Conservation (phyloP, 805 yeast species). For the Kluyveromyces dobzhanskii region DNA sequence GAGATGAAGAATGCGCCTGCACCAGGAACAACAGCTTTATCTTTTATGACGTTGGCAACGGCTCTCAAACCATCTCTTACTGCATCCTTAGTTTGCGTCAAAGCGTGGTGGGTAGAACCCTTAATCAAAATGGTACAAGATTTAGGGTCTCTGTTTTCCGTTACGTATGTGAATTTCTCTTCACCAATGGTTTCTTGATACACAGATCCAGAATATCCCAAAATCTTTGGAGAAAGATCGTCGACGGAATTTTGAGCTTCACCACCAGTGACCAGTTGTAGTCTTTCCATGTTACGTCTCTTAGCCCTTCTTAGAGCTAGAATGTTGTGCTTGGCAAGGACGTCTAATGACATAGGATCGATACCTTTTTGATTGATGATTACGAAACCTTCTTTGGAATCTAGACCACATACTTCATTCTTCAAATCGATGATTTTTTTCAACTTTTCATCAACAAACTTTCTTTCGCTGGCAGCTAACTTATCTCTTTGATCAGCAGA, state of each 20-base stretch:
- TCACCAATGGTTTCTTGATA: constrained; percentile 93
- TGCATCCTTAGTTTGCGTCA: constrained; percentile 93
- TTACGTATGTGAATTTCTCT: constrained; percentile 93
- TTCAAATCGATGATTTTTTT: constrained; percentile 87
- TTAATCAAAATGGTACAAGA: constrained; percentile 86
- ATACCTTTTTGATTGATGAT: constrained; percentile 97
- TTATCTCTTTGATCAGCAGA: constrained; percentile 94
- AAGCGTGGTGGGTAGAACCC: constrained; percentile 84
- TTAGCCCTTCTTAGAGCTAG: constrained; percentile 95
- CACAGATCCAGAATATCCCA: constrained; percentile 86
- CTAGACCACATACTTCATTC: constrained; percentile 79
- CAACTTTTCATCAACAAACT: constrained; percentile 89
- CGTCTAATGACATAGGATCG: constrained; percentile 95
- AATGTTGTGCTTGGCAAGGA: constrained; percentile 85
- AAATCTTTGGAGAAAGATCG: constrained; percentile 66
- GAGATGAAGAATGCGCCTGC: constrained; percentile 94
- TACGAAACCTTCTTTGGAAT: constrained; percentile 71
- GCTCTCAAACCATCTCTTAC: constrained; percentile 95
- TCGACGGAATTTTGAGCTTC: constrained; percentile 97
- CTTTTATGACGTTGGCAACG: constrained; percentile 84
- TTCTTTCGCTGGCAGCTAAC: constrained; percentile 86
- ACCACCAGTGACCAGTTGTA: constrained; percentile 94
- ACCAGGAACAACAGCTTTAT: constrained; percentile 83
- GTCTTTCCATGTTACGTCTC: constrained; percentile 97
- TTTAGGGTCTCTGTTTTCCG: constrained; percentile 83